Evolutionary conservation across 2,329 filamentous ascomycete species (phyloP).

Genomic region (Pyricularia grisea): DNA sequence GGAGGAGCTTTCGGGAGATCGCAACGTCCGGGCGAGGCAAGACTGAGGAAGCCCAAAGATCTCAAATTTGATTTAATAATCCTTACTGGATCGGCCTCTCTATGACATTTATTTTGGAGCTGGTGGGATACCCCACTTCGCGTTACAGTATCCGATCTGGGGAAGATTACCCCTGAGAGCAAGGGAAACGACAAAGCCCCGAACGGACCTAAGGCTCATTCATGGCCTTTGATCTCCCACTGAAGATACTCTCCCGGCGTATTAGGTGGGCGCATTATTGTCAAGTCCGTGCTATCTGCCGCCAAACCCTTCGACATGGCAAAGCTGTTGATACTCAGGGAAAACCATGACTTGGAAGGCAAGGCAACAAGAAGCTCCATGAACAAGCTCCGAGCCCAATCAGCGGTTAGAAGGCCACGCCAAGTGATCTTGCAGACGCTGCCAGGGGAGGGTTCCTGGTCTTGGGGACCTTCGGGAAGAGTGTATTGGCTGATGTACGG

Average conservation of each 20-base stretch:
- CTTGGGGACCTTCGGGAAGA: slow-evolving; percentile 30
- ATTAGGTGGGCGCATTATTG: slow-evolving; percentile 41
- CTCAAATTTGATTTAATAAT: background rate
- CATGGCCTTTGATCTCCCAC: slow-evolving; percentile 45
- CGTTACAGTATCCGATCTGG: background rate
- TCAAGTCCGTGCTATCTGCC: slow-evolving; percentile 38
- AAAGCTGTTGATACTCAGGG: slow-evolving; percentile 42
- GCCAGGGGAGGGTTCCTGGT: background rate
- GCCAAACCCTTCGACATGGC: slow-evolving; percentile 32
- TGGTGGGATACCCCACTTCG: background rate
- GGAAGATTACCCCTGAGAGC: background rate
- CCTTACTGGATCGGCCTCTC: no score
- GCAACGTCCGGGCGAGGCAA: slow-evolving; percentile 54
- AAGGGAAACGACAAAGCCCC: background rate
- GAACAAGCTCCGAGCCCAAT: slow-evolving; percentile 40
- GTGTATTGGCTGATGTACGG: slow-evolving; percentile 60
- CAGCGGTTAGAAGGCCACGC: slow-evolving; percentile 46
- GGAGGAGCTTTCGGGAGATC: slow-evolving; percentile 51
- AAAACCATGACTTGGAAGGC: slow-evolving; percentile 43
- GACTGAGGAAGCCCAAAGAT: slow-evolving; percentile 28
- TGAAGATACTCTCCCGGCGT: slow-evolving; percentile 44
- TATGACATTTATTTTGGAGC: background rate
- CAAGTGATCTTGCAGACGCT: slow-evolving; percentile 43
- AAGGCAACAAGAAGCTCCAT: slow-evolving; percentile 31
- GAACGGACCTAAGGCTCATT: slow-evolving; percentile 19